phyloP scores from a whole-genome alignment of 441 rosid genomes.

The Erysimum cheiri region DNA sequence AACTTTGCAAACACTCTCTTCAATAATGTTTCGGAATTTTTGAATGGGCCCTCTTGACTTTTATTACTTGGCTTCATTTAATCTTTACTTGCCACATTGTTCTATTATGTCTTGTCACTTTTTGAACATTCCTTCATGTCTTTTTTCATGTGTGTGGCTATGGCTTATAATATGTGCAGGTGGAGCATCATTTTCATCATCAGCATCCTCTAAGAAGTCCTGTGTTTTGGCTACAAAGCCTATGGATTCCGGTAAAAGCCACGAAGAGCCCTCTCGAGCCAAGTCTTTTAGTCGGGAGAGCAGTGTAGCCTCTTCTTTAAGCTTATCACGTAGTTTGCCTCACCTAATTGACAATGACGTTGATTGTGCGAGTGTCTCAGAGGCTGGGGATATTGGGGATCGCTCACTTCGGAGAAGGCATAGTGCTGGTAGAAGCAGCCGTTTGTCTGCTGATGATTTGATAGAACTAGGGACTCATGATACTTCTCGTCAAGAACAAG shows the following conservation, averaged over 20 bases:
- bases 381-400: slow-evolving; percentile 93
- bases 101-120: background rate
- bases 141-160: background rate
- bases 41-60: background rate
- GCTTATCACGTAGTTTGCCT: slow-evolving; percentile 48
- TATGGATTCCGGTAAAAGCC: slow-evolving; percentile 56
- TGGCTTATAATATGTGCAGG: slow-evolving; percentile 2
- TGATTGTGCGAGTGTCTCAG: slow-evolving; percentile 72
- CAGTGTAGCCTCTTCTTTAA: slow-evolving; percentile 56
- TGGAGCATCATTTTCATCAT: slow-evolving; percentile 6
- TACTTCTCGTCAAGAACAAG: slow-evolving; percentile 43
- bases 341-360: slow-evolving; percentile 50
- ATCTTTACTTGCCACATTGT: slow-evolving; percentile 25
- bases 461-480: slow-evolving; percentile 49
- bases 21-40: background rate
- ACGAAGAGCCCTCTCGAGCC: slow-evolving; percentile 38
- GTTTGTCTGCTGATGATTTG: slow-evolving; percentile 51
- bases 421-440: slow-evolving; percentile 54
- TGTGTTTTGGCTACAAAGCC: slow-evolving; percentile 36
- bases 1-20: slow-evolving; percentile 3
- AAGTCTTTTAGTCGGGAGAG: slow-evolving; percentile 54
- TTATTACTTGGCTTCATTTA: background rate
- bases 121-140: background rate
- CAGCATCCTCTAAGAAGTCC: background rate
- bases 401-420: slow-evolving; percentile 63